Conservation (phyloP, 192 early-diverging fungal species). For the Chytriomyces sp. region DNA sequence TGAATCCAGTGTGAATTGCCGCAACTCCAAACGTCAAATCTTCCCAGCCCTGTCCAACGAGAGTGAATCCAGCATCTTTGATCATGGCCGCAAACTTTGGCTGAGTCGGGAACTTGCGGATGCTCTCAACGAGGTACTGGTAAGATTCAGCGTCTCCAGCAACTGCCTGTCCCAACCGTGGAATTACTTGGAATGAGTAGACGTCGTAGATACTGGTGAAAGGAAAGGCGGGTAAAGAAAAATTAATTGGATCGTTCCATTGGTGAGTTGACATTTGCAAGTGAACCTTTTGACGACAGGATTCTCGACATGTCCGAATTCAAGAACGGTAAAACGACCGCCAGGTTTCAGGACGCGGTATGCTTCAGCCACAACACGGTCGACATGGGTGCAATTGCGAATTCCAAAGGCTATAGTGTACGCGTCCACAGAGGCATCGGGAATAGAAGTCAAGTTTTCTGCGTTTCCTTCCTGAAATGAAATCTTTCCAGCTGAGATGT, state of each 20-base stretch:
- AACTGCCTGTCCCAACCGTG: conserved; percentile 81
- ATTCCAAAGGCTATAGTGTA: conserved; percentile 99
- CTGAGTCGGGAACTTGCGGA: conserved; percentile 91
- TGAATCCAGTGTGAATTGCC: conserved; percentile 95
- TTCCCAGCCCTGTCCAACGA: conserved; percentile 88
- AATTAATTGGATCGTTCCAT: neutral
- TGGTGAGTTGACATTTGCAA: conserved; percentile 27
- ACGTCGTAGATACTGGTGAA: conserved; percentile 78
- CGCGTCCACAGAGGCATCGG: conserved; percentile 80
- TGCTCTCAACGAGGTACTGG: conserved; percentile 97
- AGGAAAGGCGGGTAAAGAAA: neutral
- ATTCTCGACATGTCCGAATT: conserved; percentile 90
- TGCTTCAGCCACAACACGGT: conserved; percentile 85
- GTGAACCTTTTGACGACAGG: conserved; percentile 76
- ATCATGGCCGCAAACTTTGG: conserved; percentile 90
- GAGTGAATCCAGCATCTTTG: conserved; percentile 84
- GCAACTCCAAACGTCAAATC: conserved; percentile 97
- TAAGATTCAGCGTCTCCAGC: conserved; percentile 91
- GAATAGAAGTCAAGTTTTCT: conserved; percentile 77
- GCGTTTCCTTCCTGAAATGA: conserved; percentile 87
- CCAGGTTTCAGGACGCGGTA: conserved; percentile 94
- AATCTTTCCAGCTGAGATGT: conserved; percentile 61
- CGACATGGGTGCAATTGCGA: conserved; percentile 94
- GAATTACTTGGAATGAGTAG: conserved; percentile 95
- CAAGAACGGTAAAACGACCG: conserved; percentile 93